phyloP scores from a whole-genome alignment of 129 eudicot species.

The Flaveria brownii region DNA sequence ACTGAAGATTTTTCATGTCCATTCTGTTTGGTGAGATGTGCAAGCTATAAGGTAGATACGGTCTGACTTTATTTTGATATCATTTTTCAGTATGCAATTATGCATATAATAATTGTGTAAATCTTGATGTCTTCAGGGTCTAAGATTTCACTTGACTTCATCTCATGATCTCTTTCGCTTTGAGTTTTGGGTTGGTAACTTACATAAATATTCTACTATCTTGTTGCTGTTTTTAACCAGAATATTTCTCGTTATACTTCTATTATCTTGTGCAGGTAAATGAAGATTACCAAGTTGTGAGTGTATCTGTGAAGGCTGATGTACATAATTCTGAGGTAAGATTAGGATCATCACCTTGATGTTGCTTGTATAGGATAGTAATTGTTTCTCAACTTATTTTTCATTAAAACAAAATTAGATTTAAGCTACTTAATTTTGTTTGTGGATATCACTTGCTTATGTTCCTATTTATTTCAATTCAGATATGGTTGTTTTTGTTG shows the following conservation, averaged over 20 bases:
- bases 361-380: conserved; percentile 20
- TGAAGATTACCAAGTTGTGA: conserved; percentile 80
- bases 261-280: conserved; percentile 52
- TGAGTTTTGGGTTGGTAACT: conserved; percentile 84
- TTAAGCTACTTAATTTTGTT: conserved; percentile 6
- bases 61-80: conserved; percentile 16
- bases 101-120: background rate
- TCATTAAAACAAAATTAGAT: background rate
- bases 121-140: conserved; percentile 52
- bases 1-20: conserved; percentile 93
- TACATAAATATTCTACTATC: conserved; percentile 21
- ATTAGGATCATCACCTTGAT: conserved; percentile 13
- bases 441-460: conserved; percentile 23
- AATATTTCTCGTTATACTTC: background rate
- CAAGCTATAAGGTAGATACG: conserved; percentile 69
- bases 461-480: conserved; percentile 14
- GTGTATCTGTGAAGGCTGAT: conserved; percentile 69
- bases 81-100: conserved; percentile 11
- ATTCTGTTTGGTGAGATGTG: conserved; percentile 89
- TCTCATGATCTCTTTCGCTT: conserved; percentile 84
- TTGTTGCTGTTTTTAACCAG: background rate
- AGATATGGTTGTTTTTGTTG: conserved; percentile 14
- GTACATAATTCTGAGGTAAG: conserved; percentile 61
- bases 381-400: background rate
- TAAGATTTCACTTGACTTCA: conserved; percentile 70